A percentile compares a stretch with the other conserved stretches of the same genome.
phyloP scores from a whole-genome alignment of 208 protist genomes.

The Wallacemonas sp. region DNA sequence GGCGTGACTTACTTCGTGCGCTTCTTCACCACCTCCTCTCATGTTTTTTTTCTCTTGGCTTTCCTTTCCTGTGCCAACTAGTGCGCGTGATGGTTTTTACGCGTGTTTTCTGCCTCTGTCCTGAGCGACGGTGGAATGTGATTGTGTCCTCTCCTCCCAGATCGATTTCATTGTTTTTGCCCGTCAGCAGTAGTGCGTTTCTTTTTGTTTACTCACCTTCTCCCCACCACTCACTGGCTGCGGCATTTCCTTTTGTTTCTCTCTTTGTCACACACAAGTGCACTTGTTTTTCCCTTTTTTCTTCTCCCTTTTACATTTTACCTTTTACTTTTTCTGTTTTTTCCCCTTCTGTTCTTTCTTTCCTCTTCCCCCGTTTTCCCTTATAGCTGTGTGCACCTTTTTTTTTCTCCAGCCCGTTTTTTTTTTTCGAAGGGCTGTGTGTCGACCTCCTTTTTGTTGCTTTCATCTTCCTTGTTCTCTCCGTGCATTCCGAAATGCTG shows the following conservation, averaged over 20 bases:
- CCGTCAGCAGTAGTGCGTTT: background rate
- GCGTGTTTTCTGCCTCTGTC: slow-evolving; percentile 12
- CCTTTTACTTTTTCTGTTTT: slow-evolving; percentile 20
- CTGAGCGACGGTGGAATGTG: too few relatives aligned
- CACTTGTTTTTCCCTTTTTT: slow-evolving; percentile 19
- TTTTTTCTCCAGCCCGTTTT: slow-evolving; percentile 20
- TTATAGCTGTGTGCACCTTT: slow-evolving; percentile 10
- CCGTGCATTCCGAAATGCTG: background rate
- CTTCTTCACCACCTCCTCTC: background rate
- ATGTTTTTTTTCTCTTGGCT: slow-evolving; percentile 15
- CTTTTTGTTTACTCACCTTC: background rate
- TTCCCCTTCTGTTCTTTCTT: slow-evolving; percentile 41
- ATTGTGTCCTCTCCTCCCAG: background rate
- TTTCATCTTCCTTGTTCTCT: too few relatives aligned
- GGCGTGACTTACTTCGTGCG: too few relatives aligned
- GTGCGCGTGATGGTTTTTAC: background rate
- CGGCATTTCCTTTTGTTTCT: too few relatives aligned
- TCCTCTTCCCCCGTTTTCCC: slow-evolving; percentile 2
- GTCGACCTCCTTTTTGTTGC: slow-evolving; percentile 21
- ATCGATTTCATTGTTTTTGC: background rate
- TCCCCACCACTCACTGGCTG: background rate
- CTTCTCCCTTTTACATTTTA: slow-evolving; percentile 7
- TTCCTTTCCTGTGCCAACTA: slow-evolving; percentile 14
- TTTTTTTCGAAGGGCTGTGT: slow-evolving; percentile 4
- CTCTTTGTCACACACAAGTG: too few relatives aligned